Base-by-base conservation (phyloP, 805 yeast species). In the Metschnikowia orientalis region DNA sequence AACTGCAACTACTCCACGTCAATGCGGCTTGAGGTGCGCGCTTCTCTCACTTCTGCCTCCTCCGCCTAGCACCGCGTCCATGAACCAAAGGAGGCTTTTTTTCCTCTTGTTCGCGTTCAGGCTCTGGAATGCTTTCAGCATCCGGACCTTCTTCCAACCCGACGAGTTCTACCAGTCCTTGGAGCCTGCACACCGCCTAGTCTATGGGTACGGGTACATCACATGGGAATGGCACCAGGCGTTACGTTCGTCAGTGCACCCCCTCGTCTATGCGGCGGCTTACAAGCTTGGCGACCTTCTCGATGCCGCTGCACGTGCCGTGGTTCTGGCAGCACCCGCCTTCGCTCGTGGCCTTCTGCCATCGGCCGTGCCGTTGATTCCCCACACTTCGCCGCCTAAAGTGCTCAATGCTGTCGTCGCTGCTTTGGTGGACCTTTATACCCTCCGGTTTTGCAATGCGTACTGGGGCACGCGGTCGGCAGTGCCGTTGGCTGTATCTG, bases 221-320 rank as follows among this genome's bases (percentile, higher is more conserved):
- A 87, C 97, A 0, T 92, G 99, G 99, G 99, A 92, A 58, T 92
- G 98, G 98, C 54, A 60, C 15, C 64, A 69, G 29, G 80, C 79
- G 1, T 59, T 92, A 4, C 60, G 99, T 39, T 81, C 95, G 7
- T 80, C 84, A 34, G 56, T 82, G 0, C 90, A 88, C 47, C 97
- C 98, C 0, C 58, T 81, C 26, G 34, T 90, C 1, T 87, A 84
- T 51, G 75, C 77, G 1, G 34, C 52, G 1, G 68, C 62, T 0
- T 66, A 65, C 43, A 44, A 50, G 33, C 3, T 50, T 1, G 71
- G 10, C 66, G 68, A 47, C 5, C 6, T 30, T 11, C 11, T 38
- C 3, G 10, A 42, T 2, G 30, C 50, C 2, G 48, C 48, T 10
- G 25, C 40, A 3, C 19, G 31, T 11, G 67, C 57, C 69, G 38